Percentiles rank a stretch among this genome's conserved stretches.
Conservation (phyloP, 495 filamentous ascomycete genomes). For the Hyphodiscus hymeniophilus region DNA sequence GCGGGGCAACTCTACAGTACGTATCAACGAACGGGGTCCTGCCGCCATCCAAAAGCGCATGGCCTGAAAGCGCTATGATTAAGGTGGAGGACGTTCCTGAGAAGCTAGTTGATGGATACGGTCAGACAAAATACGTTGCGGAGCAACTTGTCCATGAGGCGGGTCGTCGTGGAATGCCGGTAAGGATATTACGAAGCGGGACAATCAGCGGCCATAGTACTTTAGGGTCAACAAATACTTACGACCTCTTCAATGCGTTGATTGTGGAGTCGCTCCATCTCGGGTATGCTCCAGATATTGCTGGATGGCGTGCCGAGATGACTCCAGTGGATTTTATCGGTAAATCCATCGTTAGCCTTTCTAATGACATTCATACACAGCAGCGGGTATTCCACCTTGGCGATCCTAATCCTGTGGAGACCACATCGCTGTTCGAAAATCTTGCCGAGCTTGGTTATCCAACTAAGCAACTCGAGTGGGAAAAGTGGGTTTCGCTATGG, state of each 20-base stretch:
- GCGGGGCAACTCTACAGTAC: conserved; percentile 58
- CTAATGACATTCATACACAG: conserved; percentile 41
- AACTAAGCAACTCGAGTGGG: conserved; percentile 47
- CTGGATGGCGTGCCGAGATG: conserved; percentile 64
- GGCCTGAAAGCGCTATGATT: conserved; percentile 51
- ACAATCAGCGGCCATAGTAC: conserved; percentile 58
- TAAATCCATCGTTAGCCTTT: conserved; percentile 52
- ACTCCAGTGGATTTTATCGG: conserved; percentile 65
- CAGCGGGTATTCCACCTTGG: conserved; percentile 57
- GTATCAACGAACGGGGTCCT: conserved; percentile 63
- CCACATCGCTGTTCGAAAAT: conserved; percentile 44
- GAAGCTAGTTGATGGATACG: conserved; percentile 53
- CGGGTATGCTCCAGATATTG: conserved; percentile 51
- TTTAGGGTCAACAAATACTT: conserved; percentile 57
- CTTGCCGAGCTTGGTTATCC: conserved; percentile 54
- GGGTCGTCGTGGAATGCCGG: conserved; percentile 47
- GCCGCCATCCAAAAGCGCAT: conserved; percentile 48
- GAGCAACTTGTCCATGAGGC: conserved; percentile 60
- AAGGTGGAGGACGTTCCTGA: conserved; percentile 49
- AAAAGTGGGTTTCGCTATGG: conserved; percentile 59
- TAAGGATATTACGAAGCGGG: conserved; percentile 52
- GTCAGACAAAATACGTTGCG: conserved; percentile 61
- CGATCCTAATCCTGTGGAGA: conserved; percentile 53
- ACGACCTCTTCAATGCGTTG: conserved; percentile 57
- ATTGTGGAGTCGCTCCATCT: conserved; percentile 59